phyloP scores from a whole-genome alignment of 2,329 filamentous ascomycete genomes.

The Beauveria australis region DNA sequence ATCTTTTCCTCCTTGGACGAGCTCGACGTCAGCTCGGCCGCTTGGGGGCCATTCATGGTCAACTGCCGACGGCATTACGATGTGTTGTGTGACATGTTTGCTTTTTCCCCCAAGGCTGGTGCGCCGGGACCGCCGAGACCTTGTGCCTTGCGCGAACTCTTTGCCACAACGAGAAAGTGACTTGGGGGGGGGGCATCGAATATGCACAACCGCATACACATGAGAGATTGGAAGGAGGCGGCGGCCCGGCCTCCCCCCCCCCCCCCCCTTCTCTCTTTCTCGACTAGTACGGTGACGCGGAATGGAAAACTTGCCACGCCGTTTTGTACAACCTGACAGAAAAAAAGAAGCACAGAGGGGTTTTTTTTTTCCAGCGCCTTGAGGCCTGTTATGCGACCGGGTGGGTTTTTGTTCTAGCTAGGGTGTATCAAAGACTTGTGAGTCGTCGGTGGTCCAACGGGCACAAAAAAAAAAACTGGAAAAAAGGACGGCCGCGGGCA shows the following conservation, averaged over 20 bases:
- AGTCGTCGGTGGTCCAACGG: too few species aligned
- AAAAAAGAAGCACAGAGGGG: too few species aligned
- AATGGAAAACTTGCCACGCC: too few species aligned
- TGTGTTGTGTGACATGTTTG: constrained; percentile 5
- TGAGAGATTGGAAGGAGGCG: too few species aligned
- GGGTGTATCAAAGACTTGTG: too few species aligned
- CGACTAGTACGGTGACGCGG: too few species aligned
- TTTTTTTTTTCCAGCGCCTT: not conserved
- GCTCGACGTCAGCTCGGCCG: not conserved
- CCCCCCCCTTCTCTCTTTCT: too few species aligned
- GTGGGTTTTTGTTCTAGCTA: not conserved
- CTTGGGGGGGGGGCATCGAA: not conserved
- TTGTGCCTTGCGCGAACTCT: not conserved
- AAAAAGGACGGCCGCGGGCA: too few species aligned
- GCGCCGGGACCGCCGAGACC: not conserved
- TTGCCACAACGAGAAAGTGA: not conserved
- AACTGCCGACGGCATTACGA: not conserved
- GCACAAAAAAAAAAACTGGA: too few species aligned
- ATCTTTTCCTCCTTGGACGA: not conserved
- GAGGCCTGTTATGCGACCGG: constrained; percentile 8
- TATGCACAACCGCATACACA: too few species aligned
- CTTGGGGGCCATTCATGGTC: not conserved
- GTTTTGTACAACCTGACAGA: too few species aligned
- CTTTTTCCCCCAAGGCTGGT: not conserved
- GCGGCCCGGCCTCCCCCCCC: too few species aligned